phyloP scores from a whole-genome alignment of 306 rosid species.

The Hippophae rhamnoides region DNA sequence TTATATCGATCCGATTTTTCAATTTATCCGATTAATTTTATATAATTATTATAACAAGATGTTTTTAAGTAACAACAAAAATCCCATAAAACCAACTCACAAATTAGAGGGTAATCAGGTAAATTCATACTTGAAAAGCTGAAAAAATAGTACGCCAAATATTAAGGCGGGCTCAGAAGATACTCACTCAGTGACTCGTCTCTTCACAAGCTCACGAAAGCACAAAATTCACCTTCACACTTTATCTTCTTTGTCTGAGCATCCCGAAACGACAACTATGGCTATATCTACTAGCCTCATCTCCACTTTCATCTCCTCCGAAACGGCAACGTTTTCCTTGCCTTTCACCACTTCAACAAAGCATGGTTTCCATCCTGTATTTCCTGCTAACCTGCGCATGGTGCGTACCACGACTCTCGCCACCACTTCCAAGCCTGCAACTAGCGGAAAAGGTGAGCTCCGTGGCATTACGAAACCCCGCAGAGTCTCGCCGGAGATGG shows the following conservation, averaged over 20 bases:
- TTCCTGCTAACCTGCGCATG: constrained; percentile 26
- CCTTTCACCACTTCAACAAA: background rate
- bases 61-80: too few species aligned
- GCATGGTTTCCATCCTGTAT: background rate
- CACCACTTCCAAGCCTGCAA: constrained; percentile 46
- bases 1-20: too few species aligned
- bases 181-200: too few species aligned
- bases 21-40: too few species aligned
- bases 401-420: constrained; percentile 36
- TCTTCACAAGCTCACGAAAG: too few species aligned
- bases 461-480: constrained; percentile 86
- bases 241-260: constrained; percentile 20
- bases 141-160: too few species aligned
- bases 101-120: too few species aligned
- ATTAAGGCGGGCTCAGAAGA: too few species aligned
- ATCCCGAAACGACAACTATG: constrained; percentile 25
- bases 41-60: too few species aligned
- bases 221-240: too few species aligned
- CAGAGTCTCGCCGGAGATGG: constrained; percentile 78
- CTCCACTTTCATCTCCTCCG: constrained; percentile 43
- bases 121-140: too few species aligned
- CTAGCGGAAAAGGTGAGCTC: constrained; percentile 32
- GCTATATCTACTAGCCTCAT: constrained; percentile 28
- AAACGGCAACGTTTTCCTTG: constrained; percentile 18
- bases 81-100: too few species aligned